Conservation (phyloP, 1,284 basidiomycete genomes). For the Rhodotorula glutinis region DNA sequence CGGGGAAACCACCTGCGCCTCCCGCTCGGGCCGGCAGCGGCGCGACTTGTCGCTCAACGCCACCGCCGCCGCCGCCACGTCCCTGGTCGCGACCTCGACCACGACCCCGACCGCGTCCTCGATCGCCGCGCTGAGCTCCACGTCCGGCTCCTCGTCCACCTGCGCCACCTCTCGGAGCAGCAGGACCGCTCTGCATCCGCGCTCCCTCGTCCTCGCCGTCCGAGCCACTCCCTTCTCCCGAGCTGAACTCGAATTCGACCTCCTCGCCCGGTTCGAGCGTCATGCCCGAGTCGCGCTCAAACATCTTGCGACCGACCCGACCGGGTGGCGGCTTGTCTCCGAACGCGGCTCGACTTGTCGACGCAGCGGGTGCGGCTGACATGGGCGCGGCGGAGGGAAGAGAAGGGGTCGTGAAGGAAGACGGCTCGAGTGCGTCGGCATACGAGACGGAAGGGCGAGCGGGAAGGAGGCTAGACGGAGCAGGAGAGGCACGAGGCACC, state of each 20-base stretch:
- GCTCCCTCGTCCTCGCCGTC: neutral
- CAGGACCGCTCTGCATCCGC: neutral
- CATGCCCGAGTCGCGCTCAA: constrained; percentile 33
- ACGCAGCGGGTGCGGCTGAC: neutral
- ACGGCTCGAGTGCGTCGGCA: constrained; percentile 22
- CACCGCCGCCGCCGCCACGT: constrained; percentile 8
- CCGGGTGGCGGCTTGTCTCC: constrained; percentile 32
- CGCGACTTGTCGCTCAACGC: neutral
- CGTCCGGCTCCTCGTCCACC: constrained; percentile 7
- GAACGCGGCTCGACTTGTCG: constrained; percentile 7
- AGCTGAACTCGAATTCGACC: constrained; percentile 40
- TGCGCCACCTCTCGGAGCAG: neutral
- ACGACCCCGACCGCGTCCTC: constrained; percentile 8
- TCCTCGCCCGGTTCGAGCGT: constrained; percentile 22
- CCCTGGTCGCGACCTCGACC: constrained; percentile 14
- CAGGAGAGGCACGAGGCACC: constrained; percentile 1
- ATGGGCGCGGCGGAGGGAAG: constrained; percentile 7
- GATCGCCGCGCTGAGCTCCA: constrained; percentile 8
- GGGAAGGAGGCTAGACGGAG: constrained; percentile 21
- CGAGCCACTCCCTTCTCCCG: constrained; percentile 19
- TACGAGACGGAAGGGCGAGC: constrained; percentile 26
- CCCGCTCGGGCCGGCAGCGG: constrained; percentile 8
- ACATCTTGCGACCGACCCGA: constrained; percentile 32
- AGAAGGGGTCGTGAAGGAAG: constrained; percentile 1
- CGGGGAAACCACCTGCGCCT: no score